These are phyloP conservation scores for Puccinellia tenuiflora DNA, from an alignment of 176 grass and related monocot genomes.

Conservation along the genomic window DNA sequence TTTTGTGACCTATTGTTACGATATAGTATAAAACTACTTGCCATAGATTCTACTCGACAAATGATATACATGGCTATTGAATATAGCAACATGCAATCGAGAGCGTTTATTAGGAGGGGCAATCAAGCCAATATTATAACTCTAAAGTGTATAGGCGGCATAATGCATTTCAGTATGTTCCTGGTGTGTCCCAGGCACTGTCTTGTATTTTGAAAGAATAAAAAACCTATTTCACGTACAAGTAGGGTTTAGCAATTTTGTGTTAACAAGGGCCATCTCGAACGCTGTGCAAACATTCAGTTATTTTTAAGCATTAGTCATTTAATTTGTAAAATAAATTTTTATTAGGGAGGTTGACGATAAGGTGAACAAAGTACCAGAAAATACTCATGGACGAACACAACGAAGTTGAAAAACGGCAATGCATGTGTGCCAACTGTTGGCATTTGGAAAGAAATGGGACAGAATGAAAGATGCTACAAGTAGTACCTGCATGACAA, in stretches of 20 bases:
- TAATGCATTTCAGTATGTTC: background rate
- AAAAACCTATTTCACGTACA: background rate
- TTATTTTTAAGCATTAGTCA: background rate
- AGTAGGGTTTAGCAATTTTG: background rate
- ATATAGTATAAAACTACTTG: background rate
- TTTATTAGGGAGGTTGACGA: background rate
- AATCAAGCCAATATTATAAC: no score
- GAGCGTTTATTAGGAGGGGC: background rate
- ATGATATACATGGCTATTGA: background rate
- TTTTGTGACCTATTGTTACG: background rate
- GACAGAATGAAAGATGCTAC: slow-evolving; percentile 17
- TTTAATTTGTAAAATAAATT: background rate
- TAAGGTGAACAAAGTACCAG: background rate
- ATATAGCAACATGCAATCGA: background rate
- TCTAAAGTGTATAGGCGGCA: background rate
- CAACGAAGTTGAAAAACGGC: background rate
- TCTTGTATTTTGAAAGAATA: background rate
- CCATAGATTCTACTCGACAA: background rate
- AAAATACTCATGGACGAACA: background rate
- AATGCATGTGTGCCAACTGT: background rate
- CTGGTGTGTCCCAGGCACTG: background rate
- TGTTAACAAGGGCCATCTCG: background rate
- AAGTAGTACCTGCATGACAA: slow-evolving; percentile 21
- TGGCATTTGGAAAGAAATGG: background rate
- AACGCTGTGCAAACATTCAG: background rate